phyloP scores from a whole-genome alignment of 306 rosid genomes.

The Cucurbita ficifolia region DNA sequence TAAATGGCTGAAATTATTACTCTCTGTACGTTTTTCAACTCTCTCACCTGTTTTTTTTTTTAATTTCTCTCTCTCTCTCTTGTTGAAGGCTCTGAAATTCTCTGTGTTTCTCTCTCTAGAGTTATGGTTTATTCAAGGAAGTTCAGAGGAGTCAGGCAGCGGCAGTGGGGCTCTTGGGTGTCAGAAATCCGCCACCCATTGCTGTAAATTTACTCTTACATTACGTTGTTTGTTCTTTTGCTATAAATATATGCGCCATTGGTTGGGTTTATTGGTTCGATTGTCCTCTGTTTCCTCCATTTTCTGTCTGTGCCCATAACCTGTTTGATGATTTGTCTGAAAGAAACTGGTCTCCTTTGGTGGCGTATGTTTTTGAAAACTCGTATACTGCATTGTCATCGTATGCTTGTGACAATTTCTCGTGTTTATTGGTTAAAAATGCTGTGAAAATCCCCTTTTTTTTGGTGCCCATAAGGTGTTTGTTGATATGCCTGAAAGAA shows the following conservation, averaged over 20 bases:
- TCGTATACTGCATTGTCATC: neutral
- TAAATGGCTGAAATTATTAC: constrained; percentile 13
- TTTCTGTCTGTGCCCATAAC: neutral
- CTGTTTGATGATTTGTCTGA: neutral
- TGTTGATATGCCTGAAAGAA: neutral
- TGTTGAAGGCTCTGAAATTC: neutral
- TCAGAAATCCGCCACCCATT: constrained; percentile 99
- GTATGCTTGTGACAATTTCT: neutral
- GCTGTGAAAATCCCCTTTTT: neutral
- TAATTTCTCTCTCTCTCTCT: neutral
- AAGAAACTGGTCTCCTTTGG: neutral
- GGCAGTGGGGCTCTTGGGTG: constrained; percentile 99
- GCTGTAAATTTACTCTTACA: constrained; percentile 34
- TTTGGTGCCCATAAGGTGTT: neutral
- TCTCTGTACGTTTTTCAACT: constrained; percentile 2
- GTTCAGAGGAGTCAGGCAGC: constrained; percentile 99
- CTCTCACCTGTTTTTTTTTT: neutral
- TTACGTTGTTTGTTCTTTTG: neutral
- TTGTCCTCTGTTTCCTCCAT: neutral
- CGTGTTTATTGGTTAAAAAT: neutral
- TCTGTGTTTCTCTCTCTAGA: neutral
- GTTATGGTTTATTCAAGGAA: constrained; percentile 72
- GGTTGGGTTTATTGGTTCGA: neutral
- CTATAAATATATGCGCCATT: neutral
- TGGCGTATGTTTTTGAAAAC: neutral